These are phyloP conservation scores for Acacia concinna DNA, from an alignment of 331 rosid species.

Conservation along the genomic window DNA sequence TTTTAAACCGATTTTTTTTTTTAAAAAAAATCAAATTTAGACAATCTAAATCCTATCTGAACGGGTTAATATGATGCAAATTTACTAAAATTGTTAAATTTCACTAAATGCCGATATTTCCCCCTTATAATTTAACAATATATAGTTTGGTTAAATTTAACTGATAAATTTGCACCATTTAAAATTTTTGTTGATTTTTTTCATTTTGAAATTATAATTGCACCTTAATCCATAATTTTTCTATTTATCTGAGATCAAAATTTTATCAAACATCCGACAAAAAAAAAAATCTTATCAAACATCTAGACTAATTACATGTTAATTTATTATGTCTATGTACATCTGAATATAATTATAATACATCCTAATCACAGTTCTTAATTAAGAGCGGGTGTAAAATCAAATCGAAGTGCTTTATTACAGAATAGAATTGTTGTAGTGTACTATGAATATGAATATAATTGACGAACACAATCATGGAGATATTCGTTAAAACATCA, in stretches of 20 bases:
- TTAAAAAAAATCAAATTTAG: too few relatives aligned
- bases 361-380: neutral
- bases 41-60: too few relatives aligned
- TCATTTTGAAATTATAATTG: too few relatives aligned
- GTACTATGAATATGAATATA: neutral
- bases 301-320: neutral
- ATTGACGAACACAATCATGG: neutral
- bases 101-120: too few relatives aligned
- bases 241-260: neutral
- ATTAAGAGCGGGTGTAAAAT: neutral
- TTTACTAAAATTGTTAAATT: too few relatives aligned
- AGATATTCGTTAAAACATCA: neutral
- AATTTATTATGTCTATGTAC: neutral
- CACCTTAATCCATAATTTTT: too few relatives aligned
- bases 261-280: neutral
- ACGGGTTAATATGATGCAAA: too few relatives aligned
- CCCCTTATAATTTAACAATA: too few relatives aligned
- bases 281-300: neutral
- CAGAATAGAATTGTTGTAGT: neutral
- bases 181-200: too few relatives aligned
- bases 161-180: too few relatives aligned
- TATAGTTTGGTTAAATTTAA: too few relatives aligned
- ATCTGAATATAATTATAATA: neutral
- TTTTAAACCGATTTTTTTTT: too few relatives aligned
- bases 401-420: neutral